These are phyloP conservation scores for Xylaria cubensis DNA, from an alignment of 495 filamentous ascomycete genomes.

Conservation along the genomic window DNA sequence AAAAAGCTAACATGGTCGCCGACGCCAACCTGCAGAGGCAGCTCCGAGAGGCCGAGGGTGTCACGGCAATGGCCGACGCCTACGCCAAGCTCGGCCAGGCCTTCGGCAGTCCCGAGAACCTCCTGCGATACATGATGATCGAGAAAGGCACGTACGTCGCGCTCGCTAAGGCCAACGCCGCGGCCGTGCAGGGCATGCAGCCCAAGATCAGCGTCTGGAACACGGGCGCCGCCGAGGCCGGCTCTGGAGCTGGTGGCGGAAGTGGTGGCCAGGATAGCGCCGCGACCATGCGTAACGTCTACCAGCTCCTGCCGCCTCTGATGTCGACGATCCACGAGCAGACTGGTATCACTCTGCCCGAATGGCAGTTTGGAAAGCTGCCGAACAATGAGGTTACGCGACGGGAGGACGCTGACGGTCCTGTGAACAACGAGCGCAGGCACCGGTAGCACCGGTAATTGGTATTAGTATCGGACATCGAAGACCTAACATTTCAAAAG, in stretches of 20 bases:
- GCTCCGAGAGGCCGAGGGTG: slow-evolving; percentile 75
- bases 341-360: slow-evolving; percentile 75
- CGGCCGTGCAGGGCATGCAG: slow-evolving; percentile 75
- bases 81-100: slow-evolving; percentile 72
- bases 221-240: slow-evolving; percentile 62
- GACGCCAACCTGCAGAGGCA: slow-evolving; percentile 66
- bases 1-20: slow-evolving; percentile 66
- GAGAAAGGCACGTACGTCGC: slow-evolving; percentile 69
- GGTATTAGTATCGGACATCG: neutral
- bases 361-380: slow-evolving; percentile 68
- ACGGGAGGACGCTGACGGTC: neutral
- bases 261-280: slow-evolving; percentile 40
- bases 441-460: neutral
- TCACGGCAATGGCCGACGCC: slow-evolving; percentile 76
- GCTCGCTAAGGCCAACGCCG: slow-evolving; percentile 72
- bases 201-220: slow-evolving; percentile 92
- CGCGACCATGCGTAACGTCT: slow-evolving; percentile 56
- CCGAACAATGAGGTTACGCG: slow-evolving; percentile 31
- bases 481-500: neutral
- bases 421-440: neutral
- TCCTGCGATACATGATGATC: slow-evolving; percentile 81
- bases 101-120: slow-evolving; percentile 75
- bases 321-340: slow-evolving; percentile 84
- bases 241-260: slow-evolving; percentile 39
- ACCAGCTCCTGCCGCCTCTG: slow-evolving; percentile 79